Base-by-base conservation (phyloP, 2,329 filamentous ascomycete genomes). In the Nothophaeocryptopus gaeumannii region DNA sequence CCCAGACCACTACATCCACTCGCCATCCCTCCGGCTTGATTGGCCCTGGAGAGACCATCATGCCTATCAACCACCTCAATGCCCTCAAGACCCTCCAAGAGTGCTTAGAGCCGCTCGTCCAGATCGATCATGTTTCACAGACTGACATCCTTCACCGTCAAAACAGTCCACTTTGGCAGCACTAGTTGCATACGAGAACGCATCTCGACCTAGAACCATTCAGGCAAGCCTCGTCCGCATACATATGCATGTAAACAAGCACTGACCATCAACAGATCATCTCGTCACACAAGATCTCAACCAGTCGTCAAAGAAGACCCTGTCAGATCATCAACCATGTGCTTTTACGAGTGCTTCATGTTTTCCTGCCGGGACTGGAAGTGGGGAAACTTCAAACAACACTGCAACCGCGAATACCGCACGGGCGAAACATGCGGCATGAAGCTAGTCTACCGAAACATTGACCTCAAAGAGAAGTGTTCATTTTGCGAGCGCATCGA, bases 391-490 rank as follows among this genome's bases (percentile, higher is more conserved):
- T 96, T 96, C 77, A 84, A 88, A 59, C 82, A 91, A 71, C 91
- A 95, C 69, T 97, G 92, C 79, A 85, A 87, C 71, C 90, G 89
- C 72, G 92, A 96, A 71, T 95, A 95, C 75, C 88, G 92, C 59
- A 96, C 88, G 60, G 92, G 92, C 64, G 92, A 97, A 78, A 96
- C 92, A 33, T 97, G 92, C 73, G 92, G 92, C 55, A 87, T 95
- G 75, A 95, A 89, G 74, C 85, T 96, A 74, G 85, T 96, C 66
- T 90, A 87, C 75, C 76, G 82, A 61, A 91, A 88, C 20, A 77
- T 82, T 57, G 75, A 76, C 51, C 77, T 85, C 46, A 62, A 70
- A 37, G 80, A 81, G 47, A 81, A 82, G 63, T 97, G 92, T 78
- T 88, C 87, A 68, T 78, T 90, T 56, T 97, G 92, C 74, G 85